Conservation (phyloP, 129 eudicot genomes). For the Artemisia argyi region DNA sequence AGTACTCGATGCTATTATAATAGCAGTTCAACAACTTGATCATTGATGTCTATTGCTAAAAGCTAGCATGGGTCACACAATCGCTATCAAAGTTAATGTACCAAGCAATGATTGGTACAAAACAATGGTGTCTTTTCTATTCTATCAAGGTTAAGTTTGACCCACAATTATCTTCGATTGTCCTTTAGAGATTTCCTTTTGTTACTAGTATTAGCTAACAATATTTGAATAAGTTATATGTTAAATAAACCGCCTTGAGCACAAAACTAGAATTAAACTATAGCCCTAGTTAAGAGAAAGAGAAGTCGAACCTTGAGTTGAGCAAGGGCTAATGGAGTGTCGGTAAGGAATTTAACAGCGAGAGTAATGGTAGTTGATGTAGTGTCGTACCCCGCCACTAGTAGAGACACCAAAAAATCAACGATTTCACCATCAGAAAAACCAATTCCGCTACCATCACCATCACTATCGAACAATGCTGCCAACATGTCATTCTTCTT, state of each 20-base stretch:
- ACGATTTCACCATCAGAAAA: conserved; percentile 85
- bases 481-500: conserved; percentile 77
- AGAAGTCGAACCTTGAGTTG: conserved; percentile 66
- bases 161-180: no score
- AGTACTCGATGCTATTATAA: no score
- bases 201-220: no score
- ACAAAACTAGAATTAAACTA: background rate
- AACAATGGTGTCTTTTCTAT: background rate
- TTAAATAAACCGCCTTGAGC: no score
- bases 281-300: background rate
- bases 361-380: conserved; percentile 94
- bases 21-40: background rate
- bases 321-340: conserved; percentile 74
- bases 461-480: conserved; percentile 46
- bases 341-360: conserved; percentile 86
- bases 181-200: no score
- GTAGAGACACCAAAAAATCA: conserved; percentile 76
- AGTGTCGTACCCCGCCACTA: conserved; percentile 96
- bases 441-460: conserved; percentile 48
- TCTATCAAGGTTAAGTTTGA: background rate
- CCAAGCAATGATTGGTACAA: background rate
- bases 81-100: conserved; percentile 3
- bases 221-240: no score
- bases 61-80: conserved; percentile 4
- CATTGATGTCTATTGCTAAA: background rate